Evolutionary conservation across 2,329 filamentous ascomycete genomes (phyloP).

Genomic region (Phyllosticta citribraziliensis): DNA sequence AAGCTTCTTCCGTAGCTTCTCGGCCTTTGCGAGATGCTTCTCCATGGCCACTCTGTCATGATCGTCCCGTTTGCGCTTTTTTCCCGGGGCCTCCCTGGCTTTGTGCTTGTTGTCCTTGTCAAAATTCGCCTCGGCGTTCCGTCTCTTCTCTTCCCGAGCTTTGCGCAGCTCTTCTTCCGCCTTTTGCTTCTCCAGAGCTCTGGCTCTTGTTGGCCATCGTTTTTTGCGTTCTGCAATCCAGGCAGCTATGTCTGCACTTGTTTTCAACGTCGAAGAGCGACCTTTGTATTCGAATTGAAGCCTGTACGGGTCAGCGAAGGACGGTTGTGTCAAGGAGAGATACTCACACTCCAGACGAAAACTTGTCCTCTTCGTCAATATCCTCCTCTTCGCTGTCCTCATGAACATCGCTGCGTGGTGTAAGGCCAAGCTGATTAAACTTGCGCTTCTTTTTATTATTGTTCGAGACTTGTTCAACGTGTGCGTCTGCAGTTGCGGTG

Average conservation of each 20-base stretch:
- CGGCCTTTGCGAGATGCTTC: conserved; percentile 17
- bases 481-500: not conserved
- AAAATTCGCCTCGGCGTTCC: not conserved
- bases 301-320: conserved; percentile 12
- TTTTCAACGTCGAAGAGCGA: conserved; percentile 43
- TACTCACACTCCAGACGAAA: conserved; percentile 44
- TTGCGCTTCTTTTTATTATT: conserved; percentile 56
- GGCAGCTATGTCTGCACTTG: conserved; percentile 58
- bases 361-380: conserved; percentile 56
- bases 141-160: conserved; percentile 14
- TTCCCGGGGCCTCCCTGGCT: not conserved
- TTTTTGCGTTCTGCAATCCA: conserved; percentile 76
- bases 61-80: conserved; percentile 14
- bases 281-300: conserved; percentile 45
- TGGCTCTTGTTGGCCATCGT: conserved; percentile 69
- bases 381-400: conserved; percentile 52
- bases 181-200: conserved; percentile 54
- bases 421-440: conserved; percentile 62
- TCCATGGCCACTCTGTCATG: conserved; percentile 5
- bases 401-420: conserved; percentile 45
- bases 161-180: conserved; percentile 21
- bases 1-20: conserved; percentile 24
- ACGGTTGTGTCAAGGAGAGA: conserved; percentile 16
- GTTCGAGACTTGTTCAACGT: not conserved
- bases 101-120: conserved; percentile 3